Base-by-base conservation (phyloP, 2,329 filamentous ascomycete species). In the Fusarium lyarnte region DNA sequence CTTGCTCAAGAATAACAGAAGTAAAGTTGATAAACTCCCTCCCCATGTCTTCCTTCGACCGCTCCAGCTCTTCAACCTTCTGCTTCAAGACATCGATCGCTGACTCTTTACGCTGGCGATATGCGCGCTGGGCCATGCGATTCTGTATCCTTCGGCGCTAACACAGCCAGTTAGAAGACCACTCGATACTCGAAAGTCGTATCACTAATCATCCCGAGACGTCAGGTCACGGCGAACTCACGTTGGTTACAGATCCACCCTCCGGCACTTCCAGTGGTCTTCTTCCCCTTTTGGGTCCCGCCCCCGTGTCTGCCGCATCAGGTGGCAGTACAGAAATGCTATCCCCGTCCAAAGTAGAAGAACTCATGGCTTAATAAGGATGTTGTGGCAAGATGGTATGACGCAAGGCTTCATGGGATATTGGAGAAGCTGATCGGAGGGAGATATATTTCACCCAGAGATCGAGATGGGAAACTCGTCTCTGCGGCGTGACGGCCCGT, bases 91-190 rank as follows among this genome's bases (percentile, higher is more conserved):
- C 12, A 31, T 66, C 61, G 8, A 66, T 66, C 2, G 61, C 61
- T 2, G 61, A 66, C 8, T 66, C 63, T 17, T 66, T 66, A 14
- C 61, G 63, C 13, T 66, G 61, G 0, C 63, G 63, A 16, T 66
- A 66, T 11, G 63, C 63, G 11, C 63, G 63, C 27, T 66, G 63
- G 5, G 61, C 63, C 61, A 66, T 66, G 1, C 63, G 61, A 6
- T 66, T 66, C 14, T 66, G 63, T 12, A 66, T n/a, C 16, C 63
- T 39, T 11, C 61, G 43, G 8, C 61, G 52, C 63, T 66, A 35
- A 10, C 1, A 33, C 5, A 2, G 2, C 23, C 27, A 38, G 63
- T 51, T 19, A 49, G 38, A 23, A 6, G 23, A 17, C 19, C 14
- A 3, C 33, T 3, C 14, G 8, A 36, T 16, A 16, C 17, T 52